Conservation (phyloP, 176 grass and related monocot genomes). For the Eremochloa ophiuroides region DNA sequence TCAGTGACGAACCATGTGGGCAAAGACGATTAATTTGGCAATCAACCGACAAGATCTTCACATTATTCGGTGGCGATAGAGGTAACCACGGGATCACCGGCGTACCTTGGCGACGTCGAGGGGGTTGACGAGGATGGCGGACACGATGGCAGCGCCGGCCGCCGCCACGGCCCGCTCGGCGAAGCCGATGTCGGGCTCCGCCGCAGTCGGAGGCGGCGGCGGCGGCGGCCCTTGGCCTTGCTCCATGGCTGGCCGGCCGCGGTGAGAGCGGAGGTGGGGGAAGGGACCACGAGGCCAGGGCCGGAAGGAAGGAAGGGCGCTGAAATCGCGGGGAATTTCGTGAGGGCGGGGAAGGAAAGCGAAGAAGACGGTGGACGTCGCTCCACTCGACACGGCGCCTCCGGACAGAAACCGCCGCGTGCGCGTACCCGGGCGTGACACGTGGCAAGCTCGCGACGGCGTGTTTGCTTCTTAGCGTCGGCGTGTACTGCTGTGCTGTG, state of each 20-base stretch:
- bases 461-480: not conserved
- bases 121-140: constrained; percentile 85
- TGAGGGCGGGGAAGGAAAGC: not conserved
- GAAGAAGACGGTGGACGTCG: constrained; percentile 9
- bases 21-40: not conserved
- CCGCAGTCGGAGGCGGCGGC: constrained; percentile 1
- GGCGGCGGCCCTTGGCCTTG: not conserved
- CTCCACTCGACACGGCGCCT: constrained; percentile 16
- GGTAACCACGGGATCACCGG: not conserved
- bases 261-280: not conserved
- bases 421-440: not conserved
- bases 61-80: not conserved
- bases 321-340: not conserved
- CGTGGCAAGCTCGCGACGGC: constrained; percentile 1
- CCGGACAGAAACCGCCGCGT: not conserved
- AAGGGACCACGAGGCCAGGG: not conserved
- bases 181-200: constrained; percentile 58
- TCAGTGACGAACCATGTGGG: not conserved
- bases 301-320: not conserved
- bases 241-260: constrained; percentile 1
- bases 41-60: not conserved
- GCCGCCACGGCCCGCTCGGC: constrained; percentile 63
- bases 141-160: constrained; percentile 68
- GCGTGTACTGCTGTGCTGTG: not conserved
- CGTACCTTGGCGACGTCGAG: constrained; percentile 92